A percentile compares a stretch with the other conserved stretches of the same genome.
These are phyloP conservation scores for Hyparrhenia diplandra DNA, from an alignment of 176 grass and related monocot species.

Conservation along the genomic window DNA sequence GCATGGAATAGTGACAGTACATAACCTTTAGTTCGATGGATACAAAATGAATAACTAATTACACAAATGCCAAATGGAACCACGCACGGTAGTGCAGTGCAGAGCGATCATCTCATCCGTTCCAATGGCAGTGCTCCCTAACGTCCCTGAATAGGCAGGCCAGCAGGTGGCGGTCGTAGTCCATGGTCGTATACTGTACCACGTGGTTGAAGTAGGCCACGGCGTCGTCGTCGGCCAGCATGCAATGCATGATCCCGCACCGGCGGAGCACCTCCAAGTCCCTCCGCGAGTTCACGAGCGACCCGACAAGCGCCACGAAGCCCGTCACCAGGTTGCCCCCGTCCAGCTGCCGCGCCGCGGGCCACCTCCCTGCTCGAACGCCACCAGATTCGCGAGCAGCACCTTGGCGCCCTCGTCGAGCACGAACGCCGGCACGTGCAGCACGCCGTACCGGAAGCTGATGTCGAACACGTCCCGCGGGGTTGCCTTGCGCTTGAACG, in stretches of 20 bases:
- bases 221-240: constrained; percentile 52
- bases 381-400: constrained; percentile 49
- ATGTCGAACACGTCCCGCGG: constrained; percentile 43
- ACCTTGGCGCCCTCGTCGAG: constrained; percentile 42
- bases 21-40: no score
- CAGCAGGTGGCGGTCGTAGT: constrained; percentile 46
- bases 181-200: constrained; percentile 50
- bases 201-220: constrained; percentile 49
- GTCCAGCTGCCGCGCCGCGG: constrained; percentile 26
- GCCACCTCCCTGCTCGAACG: constrained; percentile 47
- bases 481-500: constrained; percentile 42
- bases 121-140: constrained; percentile 48
- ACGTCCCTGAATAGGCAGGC: constrained; percentile 45
- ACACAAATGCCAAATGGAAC: neutral
- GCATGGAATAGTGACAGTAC: no score
- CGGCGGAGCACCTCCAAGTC: constrained; percentile 51
- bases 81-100: neutral
- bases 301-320: constrained; percentile 44
- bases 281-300: constrained; percentile 39
- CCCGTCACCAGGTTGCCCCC: constrained; percentile 37
- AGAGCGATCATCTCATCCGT: constrained; percentile 13
- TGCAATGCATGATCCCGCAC: constrained; percentile 51
- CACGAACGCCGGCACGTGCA: constrained; percentile 46
- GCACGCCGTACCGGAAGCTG: constrained; percentile 39
- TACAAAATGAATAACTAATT: neutral